Conservation (phyloP, 2,329 filamentous ascomycete species). For the Diaporthe helianthi region DNA sequence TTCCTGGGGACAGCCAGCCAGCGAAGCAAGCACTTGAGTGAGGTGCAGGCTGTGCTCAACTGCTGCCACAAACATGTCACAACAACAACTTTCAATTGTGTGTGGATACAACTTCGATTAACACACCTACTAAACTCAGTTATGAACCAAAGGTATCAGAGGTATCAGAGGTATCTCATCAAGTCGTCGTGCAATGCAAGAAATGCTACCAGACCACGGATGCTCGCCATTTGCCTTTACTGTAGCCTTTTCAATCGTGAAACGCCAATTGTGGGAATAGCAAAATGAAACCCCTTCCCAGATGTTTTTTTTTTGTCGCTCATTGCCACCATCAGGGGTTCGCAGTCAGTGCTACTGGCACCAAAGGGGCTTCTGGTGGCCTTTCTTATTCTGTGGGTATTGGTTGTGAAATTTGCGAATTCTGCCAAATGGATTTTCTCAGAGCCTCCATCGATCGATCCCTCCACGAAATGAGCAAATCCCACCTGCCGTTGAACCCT, state of each 20-base stretch:
- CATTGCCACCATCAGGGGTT: slow-evolving; percentile 20
- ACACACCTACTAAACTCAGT: slow-evolving; percentile 20
- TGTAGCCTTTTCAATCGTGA: slow-evolving; percentile 26
- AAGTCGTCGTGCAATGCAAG: slow-evolving; percentile 33
- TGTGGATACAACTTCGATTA: slow-evolving; percentile 19
- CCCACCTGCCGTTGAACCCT: slow-evolving; percentile 34
- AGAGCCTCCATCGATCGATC: slow-evolving; percentile 29
- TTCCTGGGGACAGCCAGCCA: neutral
- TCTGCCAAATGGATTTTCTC: slow-evolving; percentile 16
- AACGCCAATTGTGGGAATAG: slow-evolving; percentile 29
- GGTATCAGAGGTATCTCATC: slow-evolving; percentile 36
- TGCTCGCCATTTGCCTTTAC: slow-evolving; percentile 23
- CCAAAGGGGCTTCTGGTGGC: slow-evolving; percentile 8
- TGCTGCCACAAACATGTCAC: neutral
- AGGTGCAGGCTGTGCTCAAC: neutral
- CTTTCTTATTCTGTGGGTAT: slow-evolving; percentile 24
- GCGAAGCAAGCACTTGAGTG: too few species aligned
- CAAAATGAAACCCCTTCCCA: neutral
- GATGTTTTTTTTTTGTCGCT: neutral
- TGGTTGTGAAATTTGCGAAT: slow-evolving; percentile 20
- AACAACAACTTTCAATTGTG: neutral
- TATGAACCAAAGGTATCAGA: slow-evolving; percentile 35
- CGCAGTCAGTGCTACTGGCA: slow-evolving; percentile 33
- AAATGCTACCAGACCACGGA: slow-evolving; percentile 34
- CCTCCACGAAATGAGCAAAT: slow-evolving; percentile 28